Percentiles rank a stretch among this genome's conserved stretches.
phyloP scores from a whole-genome alignment of 345 rosid species.

The Trapa bicornis region DNA sequence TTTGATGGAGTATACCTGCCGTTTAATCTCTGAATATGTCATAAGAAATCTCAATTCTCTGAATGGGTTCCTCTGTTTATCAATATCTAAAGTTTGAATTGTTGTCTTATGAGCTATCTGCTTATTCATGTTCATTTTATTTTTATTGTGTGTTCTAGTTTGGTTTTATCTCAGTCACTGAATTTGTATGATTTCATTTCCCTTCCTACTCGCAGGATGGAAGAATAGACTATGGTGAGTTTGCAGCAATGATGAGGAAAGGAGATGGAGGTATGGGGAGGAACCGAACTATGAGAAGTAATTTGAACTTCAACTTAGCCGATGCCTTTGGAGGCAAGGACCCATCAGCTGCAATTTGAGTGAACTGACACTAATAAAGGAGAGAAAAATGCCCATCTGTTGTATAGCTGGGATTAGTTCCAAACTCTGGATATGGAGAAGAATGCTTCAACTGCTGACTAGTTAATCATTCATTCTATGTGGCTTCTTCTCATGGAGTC shows the following conservation, averaged over 20 bases:
- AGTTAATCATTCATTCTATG: background rate
- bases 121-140: background rate
- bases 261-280: slow-evolving; percentile 54
- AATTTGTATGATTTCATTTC: background rate
- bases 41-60: background rate
- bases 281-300: slow-evolving; percentile 68
- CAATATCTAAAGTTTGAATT: background rate
- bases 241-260: slow-evolving; percentile 79
- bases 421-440: background rate
- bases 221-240: slow-evolving; percentile 71
- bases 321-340: slow-evolving; percentile 52
- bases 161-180: background rate
- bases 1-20: background rate
- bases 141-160: background rate
- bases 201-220: slow-evolving; percentile 45
- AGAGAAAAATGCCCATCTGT: background rate
- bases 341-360: slow-evolving; percentile 6
- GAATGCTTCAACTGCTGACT: background rate
- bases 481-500: background rate
- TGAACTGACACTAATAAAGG: background rate
- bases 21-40: background rate
- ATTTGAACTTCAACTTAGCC: slow-evolving; percentile 54
- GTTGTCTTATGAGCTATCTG: background rate
- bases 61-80: background rate
- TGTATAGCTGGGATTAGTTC: background rate